A percentile compares a stretch with the other conserved stretches of the same genome.
Evolutionary conservation across 805 yeast species (phyloP).

Genomic region (Zygoascus bituminiphila): DNA sequence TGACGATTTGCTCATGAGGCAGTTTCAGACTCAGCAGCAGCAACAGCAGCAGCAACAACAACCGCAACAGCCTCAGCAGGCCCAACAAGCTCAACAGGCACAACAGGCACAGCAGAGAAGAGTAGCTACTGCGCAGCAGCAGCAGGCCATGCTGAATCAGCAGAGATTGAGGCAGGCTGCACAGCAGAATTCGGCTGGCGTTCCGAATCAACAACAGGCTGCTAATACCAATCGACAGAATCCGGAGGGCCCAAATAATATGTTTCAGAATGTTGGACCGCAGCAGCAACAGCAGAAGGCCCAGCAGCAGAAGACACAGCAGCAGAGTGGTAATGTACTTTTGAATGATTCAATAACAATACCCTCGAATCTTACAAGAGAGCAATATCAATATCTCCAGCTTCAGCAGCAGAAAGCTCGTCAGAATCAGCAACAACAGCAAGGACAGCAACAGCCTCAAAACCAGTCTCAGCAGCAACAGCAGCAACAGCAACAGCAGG

Average conservation of each 20-base stretch:
- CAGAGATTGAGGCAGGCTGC: conserved; percentile 6
- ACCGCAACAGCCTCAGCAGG: conserved; percentile 18
- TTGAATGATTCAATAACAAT: conserved; percentile 11
- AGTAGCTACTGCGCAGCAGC: neutral
- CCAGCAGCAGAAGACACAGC: conserved; percentile 20
- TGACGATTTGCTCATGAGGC: conserved; percentile 6
- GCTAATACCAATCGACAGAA: conserved; percentile 4
- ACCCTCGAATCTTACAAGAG: conserved; percentile 10
- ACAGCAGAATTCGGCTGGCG: conserved; percentile 13
- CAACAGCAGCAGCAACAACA: conserved; percentile 18
- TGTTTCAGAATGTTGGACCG: conserved; percentile 15
- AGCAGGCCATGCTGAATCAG: conserved; percentile 10
- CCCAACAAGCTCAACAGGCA: conserved; percentile 9
- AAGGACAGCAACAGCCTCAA: conserved; percentile 16
- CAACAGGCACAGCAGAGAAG: conserved; percentile 4
- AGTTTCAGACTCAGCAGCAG: conserved; percentile 1
- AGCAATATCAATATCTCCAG: conserved; percentile 16
- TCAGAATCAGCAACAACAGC: conserved; percentile 14
- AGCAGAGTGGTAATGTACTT: conserved; percentile 12
- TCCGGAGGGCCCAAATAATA: conserved; percentile 1
- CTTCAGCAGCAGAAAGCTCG: conserved; percentile 14
- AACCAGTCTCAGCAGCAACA: conserved; percentile 14
- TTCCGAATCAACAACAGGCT: conserved; percentile 4
- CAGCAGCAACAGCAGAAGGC: conserved; percentile 15
- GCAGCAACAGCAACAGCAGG: conserved; percentile 21